These are phyloP conservation scores for Talaromyces sp. DNA, from an alignment of 2,329 filamentous ascomycete species.

Conservation along the genomic window DNA sequence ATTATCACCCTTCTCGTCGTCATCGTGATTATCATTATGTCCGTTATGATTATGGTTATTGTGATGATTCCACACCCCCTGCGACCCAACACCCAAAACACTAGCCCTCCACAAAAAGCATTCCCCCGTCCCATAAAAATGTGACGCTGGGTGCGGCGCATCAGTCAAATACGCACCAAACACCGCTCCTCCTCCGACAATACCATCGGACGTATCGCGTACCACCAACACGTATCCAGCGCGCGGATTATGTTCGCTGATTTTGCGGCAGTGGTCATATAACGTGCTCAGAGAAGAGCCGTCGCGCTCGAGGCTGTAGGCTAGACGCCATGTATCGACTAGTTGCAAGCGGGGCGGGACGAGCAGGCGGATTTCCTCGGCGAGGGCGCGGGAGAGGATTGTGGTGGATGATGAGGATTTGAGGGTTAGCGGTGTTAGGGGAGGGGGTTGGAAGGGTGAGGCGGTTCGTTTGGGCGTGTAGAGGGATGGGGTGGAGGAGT, in stretches of 20 bases:
- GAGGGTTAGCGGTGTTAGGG: constrained; percentile 76
- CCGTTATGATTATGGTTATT: not conserved
- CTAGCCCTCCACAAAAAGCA: constrained; percentile 88
- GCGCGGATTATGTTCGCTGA: constrained; percentile 62
- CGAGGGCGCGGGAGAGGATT: constrained; percentile 65
- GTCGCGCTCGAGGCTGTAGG: constrained; percentile 89
- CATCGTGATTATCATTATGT: not conserved
- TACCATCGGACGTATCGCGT: constrained; percentile 58
- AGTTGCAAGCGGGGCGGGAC: constrained; percentile 84
- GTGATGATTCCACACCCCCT: constrained; percentile 28
- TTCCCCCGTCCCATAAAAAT: constrained; percentile 95
- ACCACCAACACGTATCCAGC: constrained; percentile 90
- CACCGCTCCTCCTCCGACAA: constrained; percentile 42
- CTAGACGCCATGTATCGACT: constrained; percentile 78
- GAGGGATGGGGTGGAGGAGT: constrained; percentile 44
- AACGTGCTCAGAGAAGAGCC: constrained; percentile 83
- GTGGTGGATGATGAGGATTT: constrained; percentile 57
- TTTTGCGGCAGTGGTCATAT: constrained; percentile 73
- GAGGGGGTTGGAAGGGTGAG: constrained; percentile 83
- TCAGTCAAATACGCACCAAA: constrained; percentile 96
- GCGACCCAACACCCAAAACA: constrained; percentile 55
- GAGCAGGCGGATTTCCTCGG: constrained; percentile 89
- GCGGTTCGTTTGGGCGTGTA: constrained; percentile 57
- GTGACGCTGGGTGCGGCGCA: constrained; percentile 72
- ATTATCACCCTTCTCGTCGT: not conserved